A percentile compares a stretch with the other conserved stretches of the same genome.
phyloP scores from a whole-genome alignment of 202 grass and related monocot genomes.

The Zoysia matrella region DNA sequence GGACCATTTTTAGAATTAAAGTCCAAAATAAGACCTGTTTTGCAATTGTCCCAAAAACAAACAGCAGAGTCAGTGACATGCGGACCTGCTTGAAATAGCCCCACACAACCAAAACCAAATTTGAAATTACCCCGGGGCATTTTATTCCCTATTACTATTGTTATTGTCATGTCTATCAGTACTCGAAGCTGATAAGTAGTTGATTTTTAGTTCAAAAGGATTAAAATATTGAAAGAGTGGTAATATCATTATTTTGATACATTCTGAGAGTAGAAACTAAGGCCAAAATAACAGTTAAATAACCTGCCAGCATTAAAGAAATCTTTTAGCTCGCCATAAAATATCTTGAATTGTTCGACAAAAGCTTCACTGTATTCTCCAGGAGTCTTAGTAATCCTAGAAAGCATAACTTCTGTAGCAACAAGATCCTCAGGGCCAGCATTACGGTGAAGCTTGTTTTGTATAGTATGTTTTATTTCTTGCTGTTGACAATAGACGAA shows the following conservation, averaged over 20 bases:
- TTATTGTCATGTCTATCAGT: background rate
- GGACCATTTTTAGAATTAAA: too few species aligned
- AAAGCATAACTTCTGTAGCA: conserved; percentile 97
- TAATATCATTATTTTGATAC: conserved; percentile 29
- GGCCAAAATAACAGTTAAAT: conserved; percentile 38
- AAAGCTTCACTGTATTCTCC: conserved; percentile 80
- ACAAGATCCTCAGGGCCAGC: conserved; percentile 98
- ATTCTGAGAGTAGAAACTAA: conserved; percentile 32
- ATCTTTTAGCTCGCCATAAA: conserved; percentile 87
- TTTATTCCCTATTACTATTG: conserved; percentile 1
- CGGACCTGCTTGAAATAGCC: too few species aligned
- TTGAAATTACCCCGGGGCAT: background rate
- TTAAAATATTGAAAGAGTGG: background rate
- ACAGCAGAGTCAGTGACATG: too few species aligned
- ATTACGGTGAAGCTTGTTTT: conserved; percentile 98
- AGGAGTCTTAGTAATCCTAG: conserved; percentile 75
- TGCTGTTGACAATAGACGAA: conserved; percentile 66
- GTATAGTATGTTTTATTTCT: conserved; percentile 99
- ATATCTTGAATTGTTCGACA: conserved; percentile 93
- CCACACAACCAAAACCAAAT: too few species aligned
- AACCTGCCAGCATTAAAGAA: conserved; percentile 99
- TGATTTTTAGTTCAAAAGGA: background rate
- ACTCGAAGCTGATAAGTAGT: background rate
- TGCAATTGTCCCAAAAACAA: too few species aligned
- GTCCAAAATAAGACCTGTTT: too few species aligned